Base-by-base conservation (phyloP, 768 basidiomycete genomes). In the Porphyrellus cyaneotinctus region DNA sequence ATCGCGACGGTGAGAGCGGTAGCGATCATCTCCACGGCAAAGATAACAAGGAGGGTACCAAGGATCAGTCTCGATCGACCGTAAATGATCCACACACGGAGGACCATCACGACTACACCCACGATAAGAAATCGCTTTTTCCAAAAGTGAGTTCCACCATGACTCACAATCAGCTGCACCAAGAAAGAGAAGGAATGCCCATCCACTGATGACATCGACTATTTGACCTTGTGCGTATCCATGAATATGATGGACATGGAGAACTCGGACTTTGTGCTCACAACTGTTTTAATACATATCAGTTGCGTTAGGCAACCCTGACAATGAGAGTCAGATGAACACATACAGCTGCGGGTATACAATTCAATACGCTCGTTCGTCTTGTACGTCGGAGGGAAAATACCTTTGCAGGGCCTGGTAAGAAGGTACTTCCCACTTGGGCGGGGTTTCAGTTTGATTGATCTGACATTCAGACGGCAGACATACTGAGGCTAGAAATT, bases 91-190 rank as follows among this genome's bases (percentile, higher is more conserved):
- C 51, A 52, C 8, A 52, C 14, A 11, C 51, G 51, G 30, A 48
- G 31, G 18, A 38, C 9, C 37, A 38, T 38, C 37, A 38, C 18
- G 11, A 38, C 37, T 38, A 18, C 4, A 20, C 8, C 12, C n/a
- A 12, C 15, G 22, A 38, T 47, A 26, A n/a, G 36, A 9, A 6
- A 26, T 41, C 17, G 10, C 14, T 42, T 24, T n/a, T 32, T 18
- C 53, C 18, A 8, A 17, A 26, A 13, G 6, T 12, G 10, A 32
- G 1, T n/a, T 4, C 6, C 1, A 17, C 31, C 8, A 3, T 18
- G 42, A 56, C 54, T 33, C 17, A 56, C 54, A 18, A 13, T 53
- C 51, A 3, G 57, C 57, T 12, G 50, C 54, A 18, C 15, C 26
- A 4, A 36, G 3, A 18, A 58, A 57, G 18, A 52, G 12, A 9